phyloP scores from a whole-genome alignment of 768 basidiomycete genomes.

The Aureoboletus auriporus region DNA sequence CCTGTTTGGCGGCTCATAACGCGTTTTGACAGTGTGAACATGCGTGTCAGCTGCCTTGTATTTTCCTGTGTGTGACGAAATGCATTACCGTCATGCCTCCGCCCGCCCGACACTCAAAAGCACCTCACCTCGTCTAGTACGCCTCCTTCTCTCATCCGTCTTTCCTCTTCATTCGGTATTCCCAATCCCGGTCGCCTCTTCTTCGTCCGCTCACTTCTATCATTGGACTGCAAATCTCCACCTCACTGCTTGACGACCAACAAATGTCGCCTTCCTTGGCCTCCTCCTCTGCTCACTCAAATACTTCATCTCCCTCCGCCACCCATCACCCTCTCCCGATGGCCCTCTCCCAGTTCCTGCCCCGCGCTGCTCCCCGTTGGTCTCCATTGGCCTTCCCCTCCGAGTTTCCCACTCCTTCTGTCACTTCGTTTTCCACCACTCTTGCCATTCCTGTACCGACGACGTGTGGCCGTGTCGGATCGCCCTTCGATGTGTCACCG shows the following conservation, averaged over 20 bases:
- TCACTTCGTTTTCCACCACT: conserved; percentile 1
- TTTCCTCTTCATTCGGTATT: conserved; percentile 13
- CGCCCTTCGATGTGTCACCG: conserved; percentile 33
- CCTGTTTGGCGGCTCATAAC: conserved; percentile 15
- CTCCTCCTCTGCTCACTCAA: conserved; percentile 17
- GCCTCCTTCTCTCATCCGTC: conserved; percentile 12
- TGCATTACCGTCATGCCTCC: conserved; percentile 21
- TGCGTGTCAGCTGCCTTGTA: conserved; percentile 16
- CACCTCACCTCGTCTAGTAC: neutral
- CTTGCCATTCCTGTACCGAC: neutral
- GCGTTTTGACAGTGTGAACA: conserved; percentile 29
- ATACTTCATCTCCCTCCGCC: conserved; percentile 15
- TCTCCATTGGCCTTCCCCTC: conserved; percentile 1
- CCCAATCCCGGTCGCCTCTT: conserved; percentile 12
- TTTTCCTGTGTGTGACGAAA: conserved; percentile 29
- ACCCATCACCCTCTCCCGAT: conserved; percentile 13
- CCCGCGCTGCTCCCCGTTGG: neutral
- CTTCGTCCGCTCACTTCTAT: conserved; percentile 17
- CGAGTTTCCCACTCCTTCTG: neutral
- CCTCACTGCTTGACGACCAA: conserved; percentile 29
- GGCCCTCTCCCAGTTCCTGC: conserved; percentile 4
- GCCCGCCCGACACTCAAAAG: conserved; percentile 20
- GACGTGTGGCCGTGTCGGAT: conserved; percentile 11
- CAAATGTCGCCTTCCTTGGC: conserved; percentile 28
- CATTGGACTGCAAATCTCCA: conserved; percentile 29